Base-by-base conservation (phyloP, 1,284 basidiomycete species). In the Ceratobasidium sp. region DNA sequence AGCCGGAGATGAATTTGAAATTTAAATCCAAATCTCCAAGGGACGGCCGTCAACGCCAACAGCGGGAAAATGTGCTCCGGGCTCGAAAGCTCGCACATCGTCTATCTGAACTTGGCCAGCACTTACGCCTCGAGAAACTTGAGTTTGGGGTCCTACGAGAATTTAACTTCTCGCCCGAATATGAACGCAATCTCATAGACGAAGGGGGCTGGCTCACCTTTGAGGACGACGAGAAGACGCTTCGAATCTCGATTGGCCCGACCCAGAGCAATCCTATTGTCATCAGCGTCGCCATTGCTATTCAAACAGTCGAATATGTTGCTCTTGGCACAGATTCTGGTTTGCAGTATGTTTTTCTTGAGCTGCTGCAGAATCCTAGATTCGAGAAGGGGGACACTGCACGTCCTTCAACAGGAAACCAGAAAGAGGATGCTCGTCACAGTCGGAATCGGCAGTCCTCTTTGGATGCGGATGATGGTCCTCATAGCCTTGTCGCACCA, bases 191-290 rank as follows among this genome's bases (percentile, higher is more conserved):
- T 2, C 64, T 69, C 8, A 16, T 57, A 7, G 35, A 54, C 5
- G 50, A 52, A 14, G 50, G 50, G 23, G 64, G 64, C 9, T 69
- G 30, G n/a, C 26, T 69, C 8, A 55, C 35, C 21, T 69, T 69
- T n/a, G 64, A 69, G 9, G 64, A 69, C 21, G 64, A 69, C 52
- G 52, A 69, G 32, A 69, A 69, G 26, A 55, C 64, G 2, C 16
- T 69, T 21, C 64, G 64, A 13, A 46, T 69, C 26, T 55, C 38
- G 16, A 41, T 69, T 14, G 50, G 64, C 7, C 50, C 50, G 3
- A 55, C 64, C 13, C 64, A 69, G 16, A 38, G 49, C 11, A 52
- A 41, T 18, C 23, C 35, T 9, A 35, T 59, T 23, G 18, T 55
- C 13, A 50, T 52, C 9, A 69, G 64, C 47, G 52, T 69, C 30